Evolutionary conservation across 768 basidiomycete species (phyloP), one percentile per base, ranked within the genome.

Genomic region (Hypholoma fasciculare): DNA sequence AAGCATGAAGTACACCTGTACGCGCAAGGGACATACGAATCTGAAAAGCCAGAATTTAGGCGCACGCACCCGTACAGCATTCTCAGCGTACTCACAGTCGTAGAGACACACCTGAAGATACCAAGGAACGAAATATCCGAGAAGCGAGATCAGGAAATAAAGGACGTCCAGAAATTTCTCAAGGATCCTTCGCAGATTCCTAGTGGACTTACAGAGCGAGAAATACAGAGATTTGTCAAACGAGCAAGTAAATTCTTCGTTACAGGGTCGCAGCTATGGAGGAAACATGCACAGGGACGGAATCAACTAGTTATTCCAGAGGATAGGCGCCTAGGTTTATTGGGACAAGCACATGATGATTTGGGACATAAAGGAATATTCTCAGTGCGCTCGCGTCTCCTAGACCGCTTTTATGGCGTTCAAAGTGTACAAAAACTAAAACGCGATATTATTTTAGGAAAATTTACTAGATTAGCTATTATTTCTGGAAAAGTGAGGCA

Each of bases 331-430:
- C 23, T 66, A 27, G 51, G 12, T 6, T 38, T 71, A 7, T 48
- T 71, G 1, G 51, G 51, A 6, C 52, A 62, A 50, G 68, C 65
- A 1, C 71, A 70, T 49, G 63, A 73, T 27, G 55, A 66, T 3
- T 61, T 72, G 1, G 69, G 72, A 7, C 71, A 74, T 38, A 70
- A 71, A 26, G 69, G 69, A 0, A 60, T 69, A 8, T 72, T 66
- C 57, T 60, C 63, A 7, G 63, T 65, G 3, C 42, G 65, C 2
- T 19, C 36, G 4, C 43, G 54, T 1, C 59, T 72, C 0, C 58
- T 67, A 0, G 58, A 65, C 38, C 61, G 61, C 3, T 69, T 68
- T 4, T 23, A 23, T 23, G 23, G 23, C 23, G 23, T 23, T 23
- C 23, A 23, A 23, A 23, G 23, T 23, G 23, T 23, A 23, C 23